Evolutionary conservation across 768 basidiomycete species (phyloP), one percentile per base, ranked within the genome.

Genomic region (Dioszegia crocea): DNA sequence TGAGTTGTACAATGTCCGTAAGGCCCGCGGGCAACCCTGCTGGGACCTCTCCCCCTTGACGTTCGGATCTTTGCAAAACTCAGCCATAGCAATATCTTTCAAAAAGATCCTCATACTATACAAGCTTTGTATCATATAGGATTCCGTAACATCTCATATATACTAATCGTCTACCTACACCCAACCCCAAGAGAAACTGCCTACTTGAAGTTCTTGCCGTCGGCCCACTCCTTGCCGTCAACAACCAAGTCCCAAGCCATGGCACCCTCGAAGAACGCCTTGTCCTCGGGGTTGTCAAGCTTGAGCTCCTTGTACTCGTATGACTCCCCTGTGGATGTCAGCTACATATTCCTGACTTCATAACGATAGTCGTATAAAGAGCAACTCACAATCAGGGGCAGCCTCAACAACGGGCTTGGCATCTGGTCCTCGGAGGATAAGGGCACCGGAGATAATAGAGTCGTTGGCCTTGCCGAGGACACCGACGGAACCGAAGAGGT

Each of bases 191-290:
- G n/a, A n/a, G n/a, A n/a, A 16, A 46, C 11, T 58, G 79, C 55
- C 59, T 72, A 77, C 70, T 76, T 76, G 71, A 74, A 73, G 73
- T 74, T 73, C 75, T 78, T 77, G 50, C 78, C 78, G 67, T 93
- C 92, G 49, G 79, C 85, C 89, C 90, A 96, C 76, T 84, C 83
- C 84, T 89, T 91, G 29, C 87, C 94, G 65, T 86, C 86, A 56
- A 96, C 68, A 79, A 87, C 85, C 61, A 94, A 79, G 80, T 94
- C 91, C 94, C 94, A 97, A 47, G 91, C 89, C 67, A 94, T 84
- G 24, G 88, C 89, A 66, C 82, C 88, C 82, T 91, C 90, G 74
- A 98, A 92, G 84, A 88, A 93, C 61, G 81, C 81, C 82, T 92
- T 92, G 56, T 57, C 87, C 17, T 80, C 85, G 26, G 80, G 81